phyloP scores from a whole-genome alignment of 75 land plant species.

The Isoetes taiwanensis region DNA sequence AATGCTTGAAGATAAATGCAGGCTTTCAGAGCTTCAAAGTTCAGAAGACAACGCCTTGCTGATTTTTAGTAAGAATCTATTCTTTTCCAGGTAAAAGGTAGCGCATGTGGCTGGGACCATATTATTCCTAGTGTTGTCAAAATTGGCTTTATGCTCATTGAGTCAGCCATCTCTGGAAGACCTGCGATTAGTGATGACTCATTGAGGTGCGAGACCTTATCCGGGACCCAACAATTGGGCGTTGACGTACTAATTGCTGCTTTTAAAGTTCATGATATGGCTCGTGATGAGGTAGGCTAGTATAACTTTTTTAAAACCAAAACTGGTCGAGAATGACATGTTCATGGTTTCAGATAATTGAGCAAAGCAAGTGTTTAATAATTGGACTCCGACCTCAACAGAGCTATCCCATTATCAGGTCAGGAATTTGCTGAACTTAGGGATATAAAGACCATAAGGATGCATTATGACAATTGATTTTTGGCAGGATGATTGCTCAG shows the following conservation, averaged over 20 bases:
- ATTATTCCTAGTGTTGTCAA: slow-evolving; percentile 63
- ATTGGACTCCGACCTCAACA: slow-evolving; percentile 62
- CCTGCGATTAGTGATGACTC: background rate
- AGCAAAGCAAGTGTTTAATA: slow-evolving; percentile 68
- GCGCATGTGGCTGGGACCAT: slow-evolving; percentile 73
- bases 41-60: too few species aligned
- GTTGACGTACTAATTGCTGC: slow-evolving; percentile 36
- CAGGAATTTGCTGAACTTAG: slow-evolving; percentile 1
- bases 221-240: slow-evolving; percentile 44
- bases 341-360: slow-evolving; percentile 54
- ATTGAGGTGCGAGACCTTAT: background rate
- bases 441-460: too few species aligned
- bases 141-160: slow-evolving; percentile 58
- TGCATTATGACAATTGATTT: background rate
- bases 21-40: too few species aligned
- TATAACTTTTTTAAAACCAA: background rate
- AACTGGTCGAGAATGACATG: background rate
- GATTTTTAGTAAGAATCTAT: too few species aligned
- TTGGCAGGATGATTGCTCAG: slow-evolving; percentile 45
- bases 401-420: slow-evolving; percentile 48
- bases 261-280: slow-evolving; percentile 83
- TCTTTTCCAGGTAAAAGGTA: slow-evolving; percentile 43
- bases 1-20: too few species aligned
- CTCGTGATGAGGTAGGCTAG: slow-evolving; percentile 62
- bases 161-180: slow-evolving; percentile 27